Conservation (phyloP, 2,329 filamentous ascomycete species). For the Pseudogymnoascus sp. region DNA sequence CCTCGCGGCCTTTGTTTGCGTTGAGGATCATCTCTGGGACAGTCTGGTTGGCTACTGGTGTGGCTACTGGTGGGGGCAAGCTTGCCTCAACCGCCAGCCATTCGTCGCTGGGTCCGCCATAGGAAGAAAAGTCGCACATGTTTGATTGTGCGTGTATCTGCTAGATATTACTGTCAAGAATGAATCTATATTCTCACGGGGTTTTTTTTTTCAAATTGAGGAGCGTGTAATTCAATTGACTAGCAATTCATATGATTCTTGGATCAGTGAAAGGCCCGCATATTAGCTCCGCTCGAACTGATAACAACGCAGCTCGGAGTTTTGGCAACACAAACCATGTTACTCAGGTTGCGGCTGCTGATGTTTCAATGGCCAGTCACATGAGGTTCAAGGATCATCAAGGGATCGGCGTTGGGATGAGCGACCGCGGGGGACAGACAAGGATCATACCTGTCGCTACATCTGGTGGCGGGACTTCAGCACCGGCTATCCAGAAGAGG, state of each 20-base stretch:
- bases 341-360: no score
- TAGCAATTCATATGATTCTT: no score
- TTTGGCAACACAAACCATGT: no score
- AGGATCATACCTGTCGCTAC: neutral
- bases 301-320: no score
- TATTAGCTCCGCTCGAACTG: no score
- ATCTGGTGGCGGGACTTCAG: no score
- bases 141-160: neutral
- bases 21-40: neutral
- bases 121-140: constrained; percentile 35
- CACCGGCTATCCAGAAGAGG: neutral
- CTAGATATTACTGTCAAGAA: neutral
- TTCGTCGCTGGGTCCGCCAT: constrained; percentile 36
- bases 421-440: neutral
- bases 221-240: no score
- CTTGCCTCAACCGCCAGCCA: constrained; percentile 36
- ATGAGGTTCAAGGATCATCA: no score
- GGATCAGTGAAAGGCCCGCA: no score
- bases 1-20: neutral
- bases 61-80: neutral
- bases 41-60: neutral
- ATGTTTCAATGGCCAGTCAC: no score
- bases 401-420: neutral
- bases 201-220: no score
- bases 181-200: no score